phyloP scores from a whole-genome alignment of 306 rosid genomes.

The Senna tora region DNA sequence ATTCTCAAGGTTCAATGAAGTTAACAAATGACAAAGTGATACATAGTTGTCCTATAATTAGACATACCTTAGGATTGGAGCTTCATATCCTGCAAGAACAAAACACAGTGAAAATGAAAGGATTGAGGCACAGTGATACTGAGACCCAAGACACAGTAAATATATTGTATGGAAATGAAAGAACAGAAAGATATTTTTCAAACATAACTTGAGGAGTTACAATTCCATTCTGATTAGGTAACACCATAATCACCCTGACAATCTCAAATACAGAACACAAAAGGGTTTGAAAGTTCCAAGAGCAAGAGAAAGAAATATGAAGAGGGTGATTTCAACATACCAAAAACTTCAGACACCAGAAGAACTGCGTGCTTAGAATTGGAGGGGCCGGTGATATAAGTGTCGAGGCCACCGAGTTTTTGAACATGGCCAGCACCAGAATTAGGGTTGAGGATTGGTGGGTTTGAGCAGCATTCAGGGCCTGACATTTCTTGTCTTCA shows the following conservation, averaged over 20 bases:
- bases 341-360: conserved; percentile 20
- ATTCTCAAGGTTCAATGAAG: too few species aligned
- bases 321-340: not conserved
- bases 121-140: not conserved
- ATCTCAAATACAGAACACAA: not conserved
- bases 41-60: conserved; percentile 3
- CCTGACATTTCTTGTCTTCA: conserved; percentile 3
- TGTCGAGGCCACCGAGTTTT: conserved; percentile 18
- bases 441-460: not conserved
- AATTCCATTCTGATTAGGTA: not conserved
- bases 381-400: not conserved
- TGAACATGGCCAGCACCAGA: conserved; percentile 7
- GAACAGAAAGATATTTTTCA: not conserved
- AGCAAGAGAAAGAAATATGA: not conserved
- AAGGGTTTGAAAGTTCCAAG: not conserved
- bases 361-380: conserved; percentile 3
- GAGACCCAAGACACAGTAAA: not conserved
- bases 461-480: conserved; percentile 17
- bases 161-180: not conserved
- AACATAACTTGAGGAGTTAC: not conserved
- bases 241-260: not conserved
- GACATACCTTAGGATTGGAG: not conserved
- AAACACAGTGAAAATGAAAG: too few species aligned
- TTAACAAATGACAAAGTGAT: too few species aligned
- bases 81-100: conserved; percentile 22